phyloP scores from a whole-genome alignment of 768 basidiomycete genomes.

The Amanita brunnescens region DNA sequence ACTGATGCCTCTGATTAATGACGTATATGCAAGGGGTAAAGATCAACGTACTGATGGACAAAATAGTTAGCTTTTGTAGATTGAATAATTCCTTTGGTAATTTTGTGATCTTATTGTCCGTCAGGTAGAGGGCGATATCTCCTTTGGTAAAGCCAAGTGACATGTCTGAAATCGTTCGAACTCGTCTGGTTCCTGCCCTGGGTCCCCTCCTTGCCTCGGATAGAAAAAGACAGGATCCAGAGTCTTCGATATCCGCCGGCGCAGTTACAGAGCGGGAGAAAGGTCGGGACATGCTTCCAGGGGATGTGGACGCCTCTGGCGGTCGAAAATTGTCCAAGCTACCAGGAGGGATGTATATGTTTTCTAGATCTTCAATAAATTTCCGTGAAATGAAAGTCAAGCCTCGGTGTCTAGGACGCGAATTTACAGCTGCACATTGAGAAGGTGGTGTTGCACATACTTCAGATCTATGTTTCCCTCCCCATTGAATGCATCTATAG shows the following conservation, averaged over 20 bases:
- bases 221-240: constrained; percentile 11
- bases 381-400: constrained; percentile 42
- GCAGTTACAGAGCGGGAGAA: constrained; percentile 28
- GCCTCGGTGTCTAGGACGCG: constrained; percentile 23
- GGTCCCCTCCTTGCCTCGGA: constrained; percentile 15
- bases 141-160: constrained; percentile 34
- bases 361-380: constrained; percentile 37
- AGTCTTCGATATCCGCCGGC: constrained; percentile 16
- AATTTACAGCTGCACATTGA: constrained; percentile 4
- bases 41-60: constrained; percentile 50
- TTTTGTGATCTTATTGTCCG: constrained; percentile 39
- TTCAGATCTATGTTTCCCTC: constrained; percentile 45
- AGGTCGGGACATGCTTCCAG: constrained; percentile 13
- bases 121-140: constrained; percentile 49
- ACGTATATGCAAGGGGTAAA: background rate
- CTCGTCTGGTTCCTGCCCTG: constrained; percentile 21
- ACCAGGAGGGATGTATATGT: constrained; percentile 35
- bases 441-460: constrained; percentile 27
- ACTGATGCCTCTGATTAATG: constrained; percentile 32
- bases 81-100: constrained; percentile 53
- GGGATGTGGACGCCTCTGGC: constrained; percentile 5
- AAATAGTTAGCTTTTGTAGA: constrained; percentile 47
- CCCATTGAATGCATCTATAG: constrained; percentile 32
- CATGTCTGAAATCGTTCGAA: constrained; percentile 22
- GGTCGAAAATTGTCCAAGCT: constrained; percentile 18